Conservation (phyloP, 768 basidiomycete genomes). For the Gymnopilus junonius region DNA sequence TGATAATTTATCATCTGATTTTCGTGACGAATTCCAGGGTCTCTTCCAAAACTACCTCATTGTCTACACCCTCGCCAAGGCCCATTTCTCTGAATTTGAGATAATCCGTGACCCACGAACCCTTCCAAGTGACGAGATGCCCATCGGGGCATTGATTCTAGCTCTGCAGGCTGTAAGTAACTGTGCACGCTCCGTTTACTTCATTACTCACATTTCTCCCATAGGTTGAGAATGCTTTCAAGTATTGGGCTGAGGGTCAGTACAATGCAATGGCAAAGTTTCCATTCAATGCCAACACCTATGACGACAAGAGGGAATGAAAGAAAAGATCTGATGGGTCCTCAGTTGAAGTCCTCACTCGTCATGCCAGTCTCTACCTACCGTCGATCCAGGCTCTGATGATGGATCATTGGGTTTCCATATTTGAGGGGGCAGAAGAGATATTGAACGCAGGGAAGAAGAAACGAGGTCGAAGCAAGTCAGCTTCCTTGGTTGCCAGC, state of each 20-base stretch:
- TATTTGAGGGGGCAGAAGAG: neutral
- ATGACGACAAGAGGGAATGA: constrained; percentile 11
- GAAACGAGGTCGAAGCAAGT: neutral
- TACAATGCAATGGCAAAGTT: neutral
- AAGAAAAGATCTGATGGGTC: neutral
- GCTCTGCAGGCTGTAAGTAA: constrained; percentile 21
- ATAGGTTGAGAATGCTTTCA: constrained; percentile 18
- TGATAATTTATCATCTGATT: no score
- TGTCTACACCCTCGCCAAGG: constrained; percentile 17
- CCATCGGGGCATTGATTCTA: constrained; percentile 16
- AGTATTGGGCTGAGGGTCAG: constrained; percentile 5
- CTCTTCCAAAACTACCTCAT: constrained; percentile 18
- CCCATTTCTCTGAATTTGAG: constrained; percentile 20
- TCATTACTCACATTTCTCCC: neutral
- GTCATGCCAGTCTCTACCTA: neutral
- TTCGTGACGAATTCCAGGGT: no score
- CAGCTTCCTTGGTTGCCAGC: neutral
- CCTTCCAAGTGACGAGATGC: constrained; percentile 5
- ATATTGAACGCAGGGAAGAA: neutral
- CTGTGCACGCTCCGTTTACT: neutral
- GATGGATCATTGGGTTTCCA: neutral
- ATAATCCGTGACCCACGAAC: neutral
- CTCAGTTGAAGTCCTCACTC: neutral
- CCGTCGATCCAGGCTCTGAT: neutral
- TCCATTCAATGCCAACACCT: constrained; percentile 18